Conservation (phyloP, 495 filamentous ascomycete genomes). For the Echria macrotheca region DNA sequence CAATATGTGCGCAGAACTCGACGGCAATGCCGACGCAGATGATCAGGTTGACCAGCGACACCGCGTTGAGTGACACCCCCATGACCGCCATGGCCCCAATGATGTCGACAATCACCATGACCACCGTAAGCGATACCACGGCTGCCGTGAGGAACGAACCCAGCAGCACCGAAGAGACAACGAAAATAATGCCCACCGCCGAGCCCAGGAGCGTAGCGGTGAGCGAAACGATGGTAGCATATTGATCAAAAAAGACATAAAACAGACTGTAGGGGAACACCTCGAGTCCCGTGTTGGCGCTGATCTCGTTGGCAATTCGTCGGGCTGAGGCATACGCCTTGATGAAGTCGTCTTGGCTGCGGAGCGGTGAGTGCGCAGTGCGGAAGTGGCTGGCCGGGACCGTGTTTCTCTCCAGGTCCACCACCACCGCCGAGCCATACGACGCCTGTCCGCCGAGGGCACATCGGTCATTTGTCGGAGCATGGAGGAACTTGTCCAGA, state of each 20-base stretch:
- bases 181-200: constrained; percentile 75
- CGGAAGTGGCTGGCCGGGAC: constrained; percentile 86
- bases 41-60: constrained; percentile 92
- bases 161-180: constrained; percentile 69
- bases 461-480: constrained; percentile 77
- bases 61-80: constrained; percentile 88
- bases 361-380: constrained; percentile 77
- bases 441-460: constrained; percentile 82
- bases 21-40: constrained; percentile 95
- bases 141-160: constrained; percentile 78
- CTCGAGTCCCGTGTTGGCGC: constrained; percentile 58
- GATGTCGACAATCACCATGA: constrained; percentile 93
- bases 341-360: constrained; percentile 91
- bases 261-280: constrained; percentile 95
- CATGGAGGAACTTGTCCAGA: constrained; percentile 69
- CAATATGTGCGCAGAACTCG: constrained; percentile 96
- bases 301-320: constrained; percentile 75
- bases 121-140: constrained; percentile 76
- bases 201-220: constrained; percentile 74
- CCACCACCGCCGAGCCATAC: constrained; percentile 79
- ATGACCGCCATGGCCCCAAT: constrained; percentile 89
- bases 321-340: constrained; percentile 81
- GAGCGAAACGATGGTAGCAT: constrained; percentile 73
- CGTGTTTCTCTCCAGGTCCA: constrained; percentile 58
- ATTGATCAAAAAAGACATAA: constrained; percentile 99